These are phyloP conservation scores for Echites panduratus DNA, from an alignment of 257 asterid genomes.

Conservation along the genomic window DNA sequence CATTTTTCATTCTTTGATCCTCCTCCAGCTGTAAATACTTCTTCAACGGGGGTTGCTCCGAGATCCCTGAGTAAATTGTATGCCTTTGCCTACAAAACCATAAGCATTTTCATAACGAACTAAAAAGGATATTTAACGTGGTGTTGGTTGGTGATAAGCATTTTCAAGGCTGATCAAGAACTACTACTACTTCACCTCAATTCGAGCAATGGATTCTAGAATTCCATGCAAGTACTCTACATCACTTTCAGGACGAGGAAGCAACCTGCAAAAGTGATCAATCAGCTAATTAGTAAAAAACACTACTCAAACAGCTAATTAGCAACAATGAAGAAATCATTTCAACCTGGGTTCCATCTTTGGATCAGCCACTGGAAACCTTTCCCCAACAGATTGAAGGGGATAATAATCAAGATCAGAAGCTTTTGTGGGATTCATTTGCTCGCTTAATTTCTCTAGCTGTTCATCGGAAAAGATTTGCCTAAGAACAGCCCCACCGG, in stretches of 20 bases:
- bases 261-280: constrained; percentile 45
- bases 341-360: constrained; percentile 68
- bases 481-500: constrained; percentile 94
- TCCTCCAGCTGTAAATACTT: constrained; percentile 84
- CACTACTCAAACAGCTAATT: not conserved
- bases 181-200: constrained; percentile 51
- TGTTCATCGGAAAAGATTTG: constrained; percentile 70
- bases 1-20: constrained; percentile 81
- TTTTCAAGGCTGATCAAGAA: not conserved
- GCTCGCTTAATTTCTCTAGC: constrained; percentile 56
- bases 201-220: constrained; percentile 86
- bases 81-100: constrained; percentile 56
- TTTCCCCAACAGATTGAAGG: constrained; percentile 63
- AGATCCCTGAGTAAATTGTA: constrained; percentile 63
- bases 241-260: constrained; percentile 79
- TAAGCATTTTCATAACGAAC: not conserved
- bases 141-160: too few species aligned
- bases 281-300: not conserved
- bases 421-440: constrained; percentile 55
- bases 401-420: constrained; percentile 86
- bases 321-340: not conserved
- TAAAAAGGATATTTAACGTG: not conserved
- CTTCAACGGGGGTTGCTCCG: constrained; percentile 90
- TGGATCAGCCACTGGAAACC: constrained; percentile 83
- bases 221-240: constrained; percentile 77